These are phyloP conservation scores for Myxozyma melibiosi DNA, from an alignment of 805 yeast genomes.

Conservation along the genomic window DNA sequence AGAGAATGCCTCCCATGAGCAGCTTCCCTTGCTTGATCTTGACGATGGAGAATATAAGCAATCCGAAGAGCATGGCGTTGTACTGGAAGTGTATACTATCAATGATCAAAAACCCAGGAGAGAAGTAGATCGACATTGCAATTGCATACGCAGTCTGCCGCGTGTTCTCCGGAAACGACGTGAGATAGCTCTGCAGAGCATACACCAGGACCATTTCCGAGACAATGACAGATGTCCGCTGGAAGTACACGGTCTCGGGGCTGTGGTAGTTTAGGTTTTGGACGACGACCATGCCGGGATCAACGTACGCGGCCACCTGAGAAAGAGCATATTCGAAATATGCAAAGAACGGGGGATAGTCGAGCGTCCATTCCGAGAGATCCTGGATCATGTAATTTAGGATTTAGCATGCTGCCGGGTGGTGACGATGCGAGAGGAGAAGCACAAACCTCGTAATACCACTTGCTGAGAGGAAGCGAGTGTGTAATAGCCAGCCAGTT, in stretches of 20 bases:
- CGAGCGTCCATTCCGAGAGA: constrained; percentile 86
- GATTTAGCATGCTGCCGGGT: no score
- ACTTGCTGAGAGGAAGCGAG: constrained; percentile 67
- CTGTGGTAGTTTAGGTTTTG: constrained; percentile 31
- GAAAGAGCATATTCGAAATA: constrained; percentile 86
- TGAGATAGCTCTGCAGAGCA: constrained; percentile 54
- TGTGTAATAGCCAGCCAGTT: constrained; percentile 95
- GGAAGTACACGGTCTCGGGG: constrained; percentile 53
- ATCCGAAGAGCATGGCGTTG: constrained; percentile 89
- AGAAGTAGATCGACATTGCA: constrained; percentile 77
- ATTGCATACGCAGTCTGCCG: constrained; percentile 65
- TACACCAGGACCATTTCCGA: constrained; percentile 73
- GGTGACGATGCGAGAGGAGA: no score
- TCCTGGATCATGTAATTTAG: constrained; percentile 40
- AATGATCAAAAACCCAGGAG: constrained; percentile 87
- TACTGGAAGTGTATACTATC: constrained; percentile 98
- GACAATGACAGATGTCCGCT: constrained; percentile 74
- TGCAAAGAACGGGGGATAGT: constrained; percentile 97
- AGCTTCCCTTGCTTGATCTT: constrained; percentile 63
- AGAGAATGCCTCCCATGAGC: constrained; percentile 53
- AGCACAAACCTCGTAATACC: constrained; percentile 70
- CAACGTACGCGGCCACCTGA: constrained; percentile 41
- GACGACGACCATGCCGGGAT: constrained; percentile 33
- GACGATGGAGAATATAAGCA: constrained; percentile 71
- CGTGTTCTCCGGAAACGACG: constrained; percentile 13